phyloP scores from a whole-genome alignment of 208 protist species.

The Acanthamoeba lenticulata region DNA sequence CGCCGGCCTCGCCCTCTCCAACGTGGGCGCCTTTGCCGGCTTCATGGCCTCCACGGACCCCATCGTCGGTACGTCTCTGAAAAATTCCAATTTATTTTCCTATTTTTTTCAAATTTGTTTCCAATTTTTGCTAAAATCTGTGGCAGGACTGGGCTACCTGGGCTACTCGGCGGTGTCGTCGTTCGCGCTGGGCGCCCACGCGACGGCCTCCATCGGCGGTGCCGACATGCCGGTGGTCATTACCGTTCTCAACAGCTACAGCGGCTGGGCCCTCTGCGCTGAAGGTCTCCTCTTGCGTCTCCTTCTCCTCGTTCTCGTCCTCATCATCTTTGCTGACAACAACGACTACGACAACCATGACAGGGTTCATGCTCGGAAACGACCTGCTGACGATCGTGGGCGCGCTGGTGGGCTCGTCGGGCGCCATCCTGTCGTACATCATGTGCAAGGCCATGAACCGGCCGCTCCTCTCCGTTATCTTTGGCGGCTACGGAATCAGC shows the following conservation, averaged over 20 bases:
- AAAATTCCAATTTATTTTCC: no score
- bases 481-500: constrained; percentile 88
- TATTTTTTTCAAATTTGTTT: no score
- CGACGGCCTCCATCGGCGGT: constrained; percentile 86
- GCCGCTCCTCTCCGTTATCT: constrained; percentile 86
- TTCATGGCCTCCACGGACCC: constrained; percentile 72
- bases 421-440: constrained; percentile 93
- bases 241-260: constrained; percentile 93
- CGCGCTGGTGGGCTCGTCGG: constrained; percentile 91
- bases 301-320: constrained; percentile 81
- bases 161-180: constrained; percentile 78
- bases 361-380: constrained; percentile 91
- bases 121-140: background rate
- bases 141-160: constrained; percentile 71
- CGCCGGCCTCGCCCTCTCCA: constrained; percentile 64
- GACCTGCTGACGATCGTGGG: constrained; percentile 90
- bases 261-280: constrained; percentile 90
- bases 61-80: background rate
- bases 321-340: background rate
- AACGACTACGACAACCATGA: no score
- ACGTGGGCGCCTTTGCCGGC: constrained; percentile 63
- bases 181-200: constrained; percentile 75
- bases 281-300: constrained; percentile 87
- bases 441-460: constrained; percentile 96
- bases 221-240: constrained; percentile 96